Evolutionary conservation across 768 basidiomycete genomes (phyloP), one percentile per base, ranked within the genome.

Genomic region (Clavaria fumosa): DNA sequence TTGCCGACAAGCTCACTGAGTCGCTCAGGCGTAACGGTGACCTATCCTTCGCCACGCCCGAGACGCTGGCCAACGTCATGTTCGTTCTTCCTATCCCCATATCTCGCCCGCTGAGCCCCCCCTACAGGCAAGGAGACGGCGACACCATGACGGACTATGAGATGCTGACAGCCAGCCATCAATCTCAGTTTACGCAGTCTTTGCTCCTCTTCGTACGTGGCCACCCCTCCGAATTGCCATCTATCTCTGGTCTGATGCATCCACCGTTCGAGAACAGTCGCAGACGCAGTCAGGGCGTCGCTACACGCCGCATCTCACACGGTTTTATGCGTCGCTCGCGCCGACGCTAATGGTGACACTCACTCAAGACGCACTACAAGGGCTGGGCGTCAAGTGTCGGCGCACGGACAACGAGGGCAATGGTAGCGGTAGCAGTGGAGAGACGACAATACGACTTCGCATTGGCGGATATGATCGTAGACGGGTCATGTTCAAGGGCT

Each of bases 191-290:
- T 54, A 83, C 83, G 0, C 80, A 83, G 47, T 63, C 74, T 0
- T 64, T 90, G 12, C 69, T 83, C 61, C 67, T 89, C 36, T 89
- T 88, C 61, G 85, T 88, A 47, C 40, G 80, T 66, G n/a, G 24
- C 41, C 39, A 21, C 20, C 24, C 31, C 15, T 34, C 5, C 22
- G 20, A 31, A 20, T 31, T 19, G 28, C 37, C 18, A 33, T 3
- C 34, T 35, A 31, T 15, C n/a, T n/a, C n/a, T n/a, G n/a, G n/a
- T n/a, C n/a, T n/a, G n/a, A n/a, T n/a, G n/a, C 20, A 15, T 4
- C 11, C 32, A 14, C 10, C 18, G 3, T 14, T 28, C 14, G 26
- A 28, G 9, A 23, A 0, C 47, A 90, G 86, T 82, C 84, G 0
- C 81, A 90, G 67, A 86, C 84, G 0, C 81, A 84, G 59, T 57